These are phyloP conservation scores for Rhodomyrtus psidioides DNA, from an alignment of 441 rosid genomes.

Conservation along the genomic window DNA sequence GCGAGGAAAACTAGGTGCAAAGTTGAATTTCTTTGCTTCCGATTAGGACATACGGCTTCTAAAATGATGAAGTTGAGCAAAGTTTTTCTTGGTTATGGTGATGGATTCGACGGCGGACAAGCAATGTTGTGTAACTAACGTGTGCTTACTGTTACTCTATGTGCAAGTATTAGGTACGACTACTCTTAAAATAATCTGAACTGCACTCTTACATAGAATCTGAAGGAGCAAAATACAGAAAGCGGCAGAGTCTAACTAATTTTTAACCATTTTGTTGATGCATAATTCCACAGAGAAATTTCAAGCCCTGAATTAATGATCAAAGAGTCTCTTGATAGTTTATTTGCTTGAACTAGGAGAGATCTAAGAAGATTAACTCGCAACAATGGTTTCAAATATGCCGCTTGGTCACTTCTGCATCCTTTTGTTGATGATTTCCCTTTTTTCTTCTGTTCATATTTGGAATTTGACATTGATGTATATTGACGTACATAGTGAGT, in stretches of 20 bases:
- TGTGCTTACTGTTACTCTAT: background rate
- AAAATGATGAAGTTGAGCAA: background rate
- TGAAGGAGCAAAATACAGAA: background rate
- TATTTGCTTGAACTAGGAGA: background rate
- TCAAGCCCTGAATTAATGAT: background rate
- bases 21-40: conserved; percentile 43
- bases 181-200: background rate
- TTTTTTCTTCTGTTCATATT: background rate
- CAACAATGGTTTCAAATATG: background rate
- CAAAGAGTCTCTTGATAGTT: background rate
- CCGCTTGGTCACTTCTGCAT: background rate
- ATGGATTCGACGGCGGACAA: background rate
- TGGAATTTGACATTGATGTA: background rate
- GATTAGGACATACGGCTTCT: background rate
- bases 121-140: background rate
- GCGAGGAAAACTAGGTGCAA: conserved; percentile 94
- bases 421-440: background rate
- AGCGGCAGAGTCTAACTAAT: background rate
- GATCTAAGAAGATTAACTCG: too few species aligned
- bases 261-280: background rate
- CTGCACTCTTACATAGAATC: background rate
- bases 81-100: background rate
- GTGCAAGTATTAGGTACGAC: background rate
- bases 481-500: background rate
- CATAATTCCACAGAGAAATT: background rate